Evolutionary conservation across 2,329 filamentous ascomycete genomes (phyloP).

Genomic region (Parastagonospora nodorum): DNA sequence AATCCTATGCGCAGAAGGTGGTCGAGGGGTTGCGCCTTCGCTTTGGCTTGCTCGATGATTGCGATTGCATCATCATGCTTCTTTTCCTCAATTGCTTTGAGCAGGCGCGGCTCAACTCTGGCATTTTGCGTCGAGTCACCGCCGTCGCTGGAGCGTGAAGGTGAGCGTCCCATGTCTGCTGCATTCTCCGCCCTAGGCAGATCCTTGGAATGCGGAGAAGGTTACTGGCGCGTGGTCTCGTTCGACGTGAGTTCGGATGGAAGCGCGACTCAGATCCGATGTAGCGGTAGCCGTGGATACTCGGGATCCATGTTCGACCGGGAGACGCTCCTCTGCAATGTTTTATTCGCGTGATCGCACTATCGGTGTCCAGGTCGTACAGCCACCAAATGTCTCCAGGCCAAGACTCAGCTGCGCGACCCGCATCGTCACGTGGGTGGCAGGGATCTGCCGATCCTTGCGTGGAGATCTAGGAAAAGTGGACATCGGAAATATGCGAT

Average conservation of each 20-base stretch:
- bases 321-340: slow-evolving; percentile 1
- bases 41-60: slow-evolving; percentile 43
- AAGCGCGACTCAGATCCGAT: slow-evolving; percentile 7
- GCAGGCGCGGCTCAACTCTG: slow-evolving; percentile 41
- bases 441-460: slow-evolving; percentile 6
- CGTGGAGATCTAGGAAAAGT: background rate
- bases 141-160: slow-evolving; percentile 44
- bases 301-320: slow-evolving; percentile 5
- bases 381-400: slow-evolving; percentile 18
- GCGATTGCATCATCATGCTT: slow-evolving; percentile 36
- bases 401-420: slow-evolving; percentile 21
- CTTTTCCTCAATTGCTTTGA: slow-evolving; percentile 43
- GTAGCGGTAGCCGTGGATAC: slow-evolving; percentile 12
- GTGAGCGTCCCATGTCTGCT: slow-evolving; percentile 39
- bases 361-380: slow-evolving; percentile 16
- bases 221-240: slow-evolving; percentile 1
- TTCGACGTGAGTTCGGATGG: slow-evolving; percentile 10
- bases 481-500: background rate
- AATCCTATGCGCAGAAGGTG: slow-evolving; percentile 45
- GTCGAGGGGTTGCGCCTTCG: slow-evolving; percentile 36
- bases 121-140: slow-evolving; percentile 30
- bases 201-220: slow-evolving; percentile 2
- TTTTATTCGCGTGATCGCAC: slow-evolving; percentile 4
- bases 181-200: slow-evolving; percentile 15
- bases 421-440: slow-evolving; percentile 37